Evolutionary conservation across 306 rosid species (phyloP), one percentile per base, ranked within the genome.

Genomic region (Rosa rugosa): DNA sequence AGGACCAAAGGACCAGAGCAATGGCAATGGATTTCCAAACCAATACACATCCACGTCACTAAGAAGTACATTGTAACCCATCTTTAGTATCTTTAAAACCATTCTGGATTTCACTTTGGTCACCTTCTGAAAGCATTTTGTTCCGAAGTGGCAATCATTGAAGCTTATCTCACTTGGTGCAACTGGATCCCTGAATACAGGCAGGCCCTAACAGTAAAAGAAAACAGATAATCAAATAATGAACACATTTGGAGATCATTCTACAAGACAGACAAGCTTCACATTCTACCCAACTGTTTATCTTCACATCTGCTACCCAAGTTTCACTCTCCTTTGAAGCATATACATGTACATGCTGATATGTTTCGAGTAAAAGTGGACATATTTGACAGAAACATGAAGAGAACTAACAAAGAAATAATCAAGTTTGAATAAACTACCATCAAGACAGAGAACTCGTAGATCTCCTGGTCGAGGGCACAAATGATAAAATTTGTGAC

Each of bases 111-210:
- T 92, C 82, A 95, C 98, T 85, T 95, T 92, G 44, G 98, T 95
- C 86, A 95, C 99, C 91, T 88, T 92, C 80, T 88, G 99, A 83
- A 95, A 95, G 84, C 99, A 92, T 83, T 86, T 80, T 69, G 97
- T 91, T 76, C 99, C 99, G 13, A 95, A 95, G 89, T 92, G 99
- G 86, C 99, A 95, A 25, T 89, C 89, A 72, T 91, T 82, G 77
- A 87, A 90, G 84, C 97, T 91, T 69, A 90, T 90, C 71, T 91
- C 77, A 38, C 83, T 83, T 11, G 96, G 94, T 80, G 97, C 92
- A 36, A 82, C 78, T 36, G 94, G 91, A 87, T 93, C 94, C 75
- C 64, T 76, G 85, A 90, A 92, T 73, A 87, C 96, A 22, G 99
- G 99, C 72, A 95, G 82, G 77, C 99, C 99, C 99, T 95, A 50